Evolutionary conservation across 1,284 basidiomycete genomes (phyloP), one percentile per base, ranked within the genome.

Genomic region (Ceratorhiza oryzae-sativae): DNA sequence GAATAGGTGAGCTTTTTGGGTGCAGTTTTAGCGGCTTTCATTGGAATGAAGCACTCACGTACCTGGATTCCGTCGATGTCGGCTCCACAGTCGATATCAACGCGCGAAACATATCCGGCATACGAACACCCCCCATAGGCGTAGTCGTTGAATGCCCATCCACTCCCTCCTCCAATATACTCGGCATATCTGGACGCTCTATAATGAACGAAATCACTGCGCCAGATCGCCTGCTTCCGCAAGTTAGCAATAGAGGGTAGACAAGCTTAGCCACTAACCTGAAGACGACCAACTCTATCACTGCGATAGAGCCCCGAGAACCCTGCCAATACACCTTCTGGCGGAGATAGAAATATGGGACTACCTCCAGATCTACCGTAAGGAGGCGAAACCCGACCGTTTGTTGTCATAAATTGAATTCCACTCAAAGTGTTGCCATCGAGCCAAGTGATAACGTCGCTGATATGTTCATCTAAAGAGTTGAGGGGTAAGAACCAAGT

Each of bases 381-480:
- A 10, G 20, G 20, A 3, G 25, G 12, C 6, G 65, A 68, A 1
- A 45, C 10, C 13, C 65, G 25, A 2, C 65, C 53, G 1, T 41
- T 56, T n/a, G 23, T 68, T 0, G 51, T 68, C 2, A 46, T 45
- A 46, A 68, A 58, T 20, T 68, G 65, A 1, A 68, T 9, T 1
- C 23, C 27, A 10, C 1, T 46, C 2, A 45, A 9, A 6, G 2
- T 15, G 23, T 15, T n/a, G 1, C 1, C 0, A 45, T 36, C 20
- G 1, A 4, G 2, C 62, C 62, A 65, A 3, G 25, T 46, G 20
- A 56, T 3, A 13, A 68, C 18, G 13, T 68, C 65, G 12, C 10
- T 32, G n/a, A 56, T 58, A 41, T 56, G 25, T 42, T 68, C 65
- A 20, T 41, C 65, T 68, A 18, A 3, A 8, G 4, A 20, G n/a